These are phyloP conservation scores for Aspergillus pseudoviridinutans DNA, from an alignment of 2,329 filamentous ascomycete genomes.

Conservation along the genomic window DNA sequence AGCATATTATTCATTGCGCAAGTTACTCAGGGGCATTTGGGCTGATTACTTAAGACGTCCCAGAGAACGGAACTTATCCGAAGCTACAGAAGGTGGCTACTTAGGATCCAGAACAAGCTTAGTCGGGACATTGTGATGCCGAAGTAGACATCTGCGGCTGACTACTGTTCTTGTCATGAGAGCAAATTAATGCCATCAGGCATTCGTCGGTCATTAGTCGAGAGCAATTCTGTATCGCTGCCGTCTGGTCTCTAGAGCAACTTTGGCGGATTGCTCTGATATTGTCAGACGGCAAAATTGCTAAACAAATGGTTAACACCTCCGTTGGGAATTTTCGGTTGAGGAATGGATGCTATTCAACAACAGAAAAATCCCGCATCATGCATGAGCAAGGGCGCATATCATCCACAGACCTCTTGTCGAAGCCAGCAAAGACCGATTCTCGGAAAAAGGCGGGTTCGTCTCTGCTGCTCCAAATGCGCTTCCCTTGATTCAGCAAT, in stretches of 20 bases:
- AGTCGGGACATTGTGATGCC: not conserved
- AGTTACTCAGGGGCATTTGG: not conserved
- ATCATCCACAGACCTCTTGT: not conserved
- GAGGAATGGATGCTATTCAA: not conserved
- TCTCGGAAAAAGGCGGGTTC: not conserved
- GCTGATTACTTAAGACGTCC: no score
- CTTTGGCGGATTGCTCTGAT: no score
- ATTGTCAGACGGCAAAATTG: not conserved
- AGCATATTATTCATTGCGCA: not conserved
- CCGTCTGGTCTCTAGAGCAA: not conserved
- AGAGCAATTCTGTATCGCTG: no score
- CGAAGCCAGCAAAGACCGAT: not conserved
- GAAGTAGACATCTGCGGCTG: not conserved
- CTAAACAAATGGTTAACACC: not conserved
- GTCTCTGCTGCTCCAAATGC: not conserved
- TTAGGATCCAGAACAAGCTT: not conserved
- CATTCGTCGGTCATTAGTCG: no score
- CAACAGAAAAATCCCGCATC: not conserved
- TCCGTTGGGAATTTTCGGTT: not conserved
- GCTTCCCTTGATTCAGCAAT: not conserved
- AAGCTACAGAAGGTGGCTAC: not conserved
- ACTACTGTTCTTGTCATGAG: not conserved
- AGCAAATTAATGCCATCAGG: no score
- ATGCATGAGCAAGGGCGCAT: not conserved
- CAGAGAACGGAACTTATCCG: not conserved